Conservation (phyloP, 2,329 filamentous ascomycete species). For the Paecilomyces variotii region DNA sequence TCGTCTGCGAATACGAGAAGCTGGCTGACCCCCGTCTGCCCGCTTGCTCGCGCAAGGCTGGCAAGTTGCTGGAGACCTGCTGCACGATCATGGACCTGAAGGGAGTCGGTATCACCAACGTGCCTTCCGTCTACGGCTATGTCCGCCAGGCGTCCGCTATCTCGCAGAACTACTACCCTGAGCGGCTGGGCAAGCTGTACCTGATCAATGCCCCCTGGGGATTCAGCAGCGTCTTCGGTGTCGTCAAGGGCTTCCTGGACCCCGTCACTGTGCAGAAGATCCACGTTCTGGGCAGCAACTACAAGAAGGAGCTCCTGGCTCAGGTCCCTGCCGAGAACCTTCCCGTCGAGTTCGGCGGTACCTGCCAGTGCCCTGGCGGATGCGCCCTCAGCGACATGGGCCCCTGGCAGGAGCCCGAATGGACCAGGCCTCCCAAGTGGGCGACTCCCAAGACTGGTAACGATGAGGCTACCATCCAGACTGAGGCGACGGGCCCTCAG, state of each 20-base stretch:
- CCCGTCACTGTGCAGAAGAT: constrained; percentile 97
- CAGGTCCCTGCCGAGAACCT: constrained; percentile 89
- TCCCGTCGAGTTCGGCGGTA: constrained; percentile 76
- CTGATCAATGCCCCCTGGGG: constrained; percentile 98
- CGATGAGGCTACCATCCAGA: constrained; percentile 13
- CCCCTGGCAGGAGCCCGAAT: constrained; percentile 60
- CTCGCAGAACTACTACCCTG: constrained; percentile 98
- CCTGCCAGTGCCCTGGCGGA: constrained; percentile 71
- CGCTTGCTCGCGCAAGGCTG: constrained; percentile 86
- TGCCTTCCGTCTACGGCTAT: constrained; percentile 79
- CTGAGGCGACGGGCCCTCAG: constrained; percentile 18
- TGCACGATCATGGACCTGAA: constrained; percentile 98
- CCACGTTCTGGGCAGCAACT: constrained; percentile 71
- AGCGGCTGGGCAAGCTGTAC: constrained; percentile 92
- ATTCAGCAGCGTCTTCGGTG: constrained; percentile 74
- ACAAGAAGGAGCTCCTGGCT: constrained; percentile 72
- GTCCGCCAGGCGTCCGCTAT: constrained; percentile 76
- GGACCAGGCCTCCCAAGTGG: constrained; percentile 38
- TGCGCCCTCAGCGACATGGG: constrained; percentile 83
- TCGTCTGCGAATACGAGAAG: constrained; percentile 97
- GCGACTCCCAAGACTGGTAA: constrained; percentile 18
- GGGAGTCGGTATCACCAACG: constrained; percentile 77
- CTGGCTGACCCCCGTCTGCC: constrained; percentile 86
- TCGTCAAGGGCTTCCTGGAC: constrained; percentile 91
- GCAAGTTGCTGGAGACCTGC: constrained; percentile 88